Evolutionary conservation across 2,329 filamentous ascomycete species (phyloP), one percentile per base, ranked within the genome.

Genomic region (Arthroderma sp.): DNA sequence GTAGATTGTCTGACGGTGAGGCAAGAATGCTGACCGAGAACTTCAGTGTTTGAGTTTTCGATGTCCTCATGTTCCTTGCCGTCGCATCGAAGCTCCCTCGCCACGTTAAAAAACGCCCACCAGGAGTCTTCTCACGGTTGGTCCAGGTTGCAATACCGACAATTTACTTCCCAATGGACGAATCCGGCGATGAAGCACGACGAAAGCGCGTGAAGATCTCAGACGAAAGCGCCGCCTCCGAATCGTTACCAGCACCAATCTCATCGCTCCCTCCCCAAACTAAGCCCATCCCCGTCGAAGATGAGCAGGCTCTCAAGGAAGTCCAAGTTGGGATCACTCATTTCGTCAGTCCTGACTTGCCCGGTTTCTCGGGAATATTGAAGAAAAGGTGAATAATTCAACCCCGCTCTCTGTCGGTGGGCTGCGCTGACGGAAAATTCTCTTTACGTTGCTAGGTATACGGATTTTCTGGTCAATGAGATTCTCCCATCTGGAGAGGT

Each of bases 391-490:
- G 47, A 38, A 49, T 44, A 30, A 10, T n/a, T 37, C 15, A 22
- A 22, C 15, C 15, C 15, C 15, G 15, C 15, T 22, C 15, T 22
- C 15, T 22, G 15, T 22, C 15, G 2, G 15, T 22, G 15, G 15
- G n/a, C 28, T 10, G 27, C 5, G 42, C 46, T 51, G 42, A 49
- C 42, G 37, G 5, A n/a, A 11, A 29, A 10, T 36, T 10, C 15
- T 22, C 15, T 22, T 22, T 30, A 7, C 37, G 6, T 22, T n/a
- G 40, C 15, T 45, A 78, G 85, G 52, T 95, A 88, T 62, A 89
- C 87, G 3, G 88, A 95, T 61, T 95, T 95, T 56, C 71, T 91
- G 53, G 88, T 95, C 54, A 88, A 94, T 57, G 88, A 95, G 63
- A 89, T 95, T 50, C 68, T 75, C 15, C 78, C 80, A 29, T 76